Evolutionary conservation across 2,329 filamentous ascomycete species (phyloP), one percentile per base, ranked within the genome.

Genomic region (Apiospora kogelbergensis): DNA sequence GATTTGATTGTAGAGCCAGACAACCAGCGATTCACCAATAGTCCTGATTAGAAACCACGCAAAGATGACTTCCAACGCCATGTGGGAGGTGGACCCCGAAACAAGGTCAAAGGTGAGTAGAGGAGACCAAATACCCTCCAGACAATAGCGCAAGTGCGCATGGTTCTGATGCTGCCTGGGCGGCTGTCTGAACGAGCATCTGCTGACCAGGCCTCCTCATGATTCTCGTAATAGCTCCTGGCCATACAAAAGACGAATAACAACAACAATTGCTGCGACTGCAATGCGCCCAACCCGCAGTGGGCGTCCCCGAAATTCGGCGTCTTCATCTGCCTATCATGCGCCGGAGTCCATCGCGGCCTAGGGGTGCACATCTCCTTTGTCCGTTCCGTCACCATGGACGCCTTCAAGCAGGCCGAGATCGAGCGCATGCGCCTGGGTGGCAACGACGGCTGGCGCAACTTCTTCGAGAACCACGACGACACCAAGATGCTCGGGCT

Each of bases 71-170:
- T 65, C 65, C 65, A 95, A 95, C 83, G 89, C 87, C 74, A 95
- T 97, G 92, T 99, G 96, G 96, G 96, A 99, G 84, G 94, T 99
- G 74, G 96, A 99, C 82, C 96, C 96, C 65, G 95, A 98, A 86
- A 98, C 95, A 71, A 90, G 94, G 83, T 94, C 92, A 78, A 98
- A 98, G 90, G 95, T 97, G 84, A 75, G 81, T 66, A 45, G 30
- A 33, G 26, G 53, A 60, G 53, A 30, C 17, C 53, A 37, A 60
- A 5, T 22, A 60, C 37, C 17, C 9, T 13, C 17, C 10, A 30
- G 10, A 6, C 53, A 37, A 60, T 60, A 2, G 53, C 53, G 30
- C 53, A 22, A 60, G 30, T 37, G 53, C 57, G 24, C 60, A 57
- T 64, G 33, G 63, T 33, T 48, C 63, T 46, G 33, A 68, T 68